A percentile compares a stretch with the other conserved stretches of the same genome.
Evolutionary conservation across 2,329 filamentous ascomycete genomes (phyloP).

Genomic region (Diaporthe sp.): DNA sequence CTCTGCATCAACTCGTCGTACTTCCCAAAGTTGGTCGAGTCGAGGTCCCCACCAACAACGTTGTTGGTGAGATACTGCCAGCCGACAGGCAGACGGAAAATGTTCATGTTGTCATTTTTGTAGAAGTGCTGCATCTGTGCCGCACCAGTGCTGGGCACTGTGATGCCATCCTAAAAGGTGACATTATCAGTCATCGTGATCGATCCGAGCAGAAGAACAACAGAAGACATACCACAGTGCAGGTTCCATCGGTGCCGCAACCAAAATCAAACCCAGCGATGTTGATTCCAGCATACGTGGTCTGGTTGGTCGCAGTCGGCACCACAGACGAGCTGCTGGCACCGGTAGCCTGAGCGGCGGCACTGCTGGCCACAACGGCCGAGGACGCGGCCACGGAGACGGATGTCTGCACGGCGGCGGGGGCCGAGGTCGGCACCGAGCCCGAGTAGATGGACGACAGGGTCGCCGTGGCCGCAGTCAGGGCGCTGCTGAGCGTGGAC

Average conservation of each 20-base stretch:
- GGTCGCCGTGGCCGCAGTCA: conserved; percentile 37
- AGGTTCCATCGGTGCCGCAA: conserved; percentile 57
- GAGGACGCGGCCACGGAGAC: conserved; percentile 17
- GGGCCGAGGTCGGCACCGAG: background rate
- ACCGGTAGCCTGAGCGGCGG: conserved; percentile 8
- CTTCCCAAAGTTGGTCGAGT: conserved; percentile 56
- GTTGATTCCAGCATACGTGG: conserved; percentile 51
- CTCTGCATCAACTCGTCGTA: conserved; percentile 65
- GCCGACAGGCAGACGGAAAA: conserved; percentile 67
- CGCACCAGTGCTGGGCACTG: conserved; percentile 45
- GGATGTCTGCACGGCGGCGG: background rate
- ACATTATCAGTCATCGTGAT: conserved; percentile 49
- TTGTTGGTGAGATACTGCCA: conserved; percentile 66
- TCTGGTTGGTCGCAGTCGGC: conserved; percentile 20
- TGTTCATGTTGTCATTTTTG: conserved; percentile 65
- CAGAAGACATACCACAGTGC: conserved; percentile 44
- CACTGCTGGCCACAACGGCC: background rate
- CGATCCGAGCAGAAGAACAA: conserved; percentile 40
- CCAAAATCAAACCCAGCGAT: conserved; percentile 65
- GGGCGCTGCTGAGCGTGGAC: conserved; percentile 36
- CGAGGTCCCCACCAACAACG: conserved; percentile 57
- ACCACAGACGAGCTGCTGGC: background rate
- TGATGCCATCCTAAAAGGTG: conserved; percentile 45
- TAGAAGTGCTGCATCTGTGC: conserved; percentile 70
- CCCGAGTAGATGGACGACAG: conserved; percentile 34